Conservation (phyloP, 1,284 basidiomycete species). For the Boletus mariae region DNA sequence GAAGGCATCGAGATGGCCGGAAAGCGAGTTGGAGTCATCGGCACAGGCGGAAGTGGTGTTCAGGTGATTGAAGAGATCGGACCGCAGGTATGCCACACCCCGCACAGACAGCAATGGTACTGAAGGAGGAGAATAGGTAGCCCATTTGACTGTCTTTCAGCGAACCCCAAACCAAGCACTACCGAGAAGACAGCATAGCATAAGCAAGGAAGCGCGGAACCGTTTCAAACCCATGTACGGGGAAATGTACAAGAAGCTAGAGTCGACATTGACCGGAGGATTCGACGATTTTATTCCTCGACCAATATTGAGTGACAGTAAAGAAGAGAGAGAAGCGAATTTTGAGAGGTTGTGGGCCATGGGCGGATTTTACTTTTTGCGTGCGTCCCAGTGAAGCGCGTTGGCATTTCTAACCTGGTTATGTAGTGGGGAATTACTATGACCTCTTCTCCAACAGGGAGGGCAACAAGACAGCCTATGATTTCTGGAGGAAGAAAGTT, state of each 20-base stretch:
- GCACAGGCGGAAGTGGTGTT: slow-evolving; percentile 14
- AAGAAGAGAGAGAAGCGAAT: slow-evolving; percentile 8
- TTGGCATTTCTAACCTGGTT: neutral
- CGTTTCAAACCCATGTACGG: slow-evolving; percentile 17
- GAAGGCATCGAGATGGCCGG: slow-evolving; percentile 5
- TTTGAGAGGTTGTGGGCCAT: slow-evolving; percentile 13
- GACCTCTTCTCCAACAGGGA: neutral
- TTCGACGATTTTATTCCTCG: neutral
- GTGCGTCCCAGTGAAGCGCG: slow-evolving; percentile 2
- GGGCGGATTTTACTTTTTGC: slow-evolving; percentile 6
- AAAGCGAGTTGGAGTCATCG: slow-evolving; percentile 15
- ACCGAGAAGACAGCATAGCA: slow-evolving; percentile 9
- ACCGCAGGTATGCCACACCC: slow-evolving; percentile 4
- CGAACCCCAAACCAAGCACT: slow-evolving; percentile 18
- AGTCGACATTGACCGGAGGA: neutral
- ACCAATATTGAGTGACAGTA: slow-evolving; percentile 2
- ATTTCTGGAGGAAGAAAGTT: slow-evolving; percentile 17
- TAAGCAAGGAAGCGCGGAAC: slow-evolving; percentile 8
- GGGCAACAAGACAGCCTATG: slow-evolving; percentile 7
- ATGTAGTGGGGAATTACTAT: slow-evolving; percentile 4
- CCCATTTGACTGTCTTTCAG: slow-evolving; percentile 18
- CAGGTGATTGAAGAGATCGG: slow-evolving; percentile 18
- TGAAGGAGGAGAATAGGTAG: slow-evolving; percentile 2
- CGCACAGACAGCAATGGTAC: neutral
- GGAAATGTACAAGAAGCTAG: slow-evolving; percentile 8